A percentile compares a stretch with the other conserved stretches of the same genome.
phyloP scores from a whole-genome alignment of 1,284 basidiomycete genomes.

The Pyrrhoderma lamaoense region DNA sequence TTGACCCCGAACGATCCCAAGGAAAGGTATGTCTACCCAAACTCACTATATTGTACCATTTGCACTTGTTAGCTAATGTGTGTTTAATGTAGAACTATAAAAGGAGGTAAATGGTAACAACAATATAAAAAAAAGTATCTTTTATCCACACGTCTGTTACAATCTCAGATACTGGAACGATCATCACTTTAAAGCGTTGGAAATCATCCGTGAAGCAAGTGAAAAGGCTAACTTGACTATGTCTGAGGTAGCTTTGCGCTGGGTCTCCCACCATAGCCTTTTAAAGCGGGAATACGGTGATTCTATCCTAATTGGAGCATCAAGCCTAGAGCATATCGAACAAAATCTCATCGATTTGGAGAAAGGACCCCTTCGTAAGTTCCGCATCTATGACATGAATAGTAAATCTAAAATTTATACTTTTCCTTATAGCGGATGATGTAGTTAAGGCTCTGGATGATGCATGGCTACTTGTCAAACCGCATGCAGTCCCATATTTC shows the following conservation, averaged over 20 bases:
- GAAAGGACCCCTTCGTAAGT: slow-evolving; percentile 15
- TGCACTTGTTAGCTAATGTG: too few relatives aligned
- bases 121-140: slow-evolving; percentile 7
- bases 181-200: slow-evolving; percentile 24
- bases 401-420: too few relatives aligned
- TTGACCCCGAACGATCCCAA: slow-evolving; percentile 26
- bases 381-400: too few relatives aligned
- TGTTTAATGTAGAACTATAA: too few relatives aligned
- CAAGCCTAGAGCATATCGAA: slow-evolving; percentile 23
- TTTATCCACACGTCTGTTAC: not conserved
- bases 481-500: slow-evolving; percentile 11
- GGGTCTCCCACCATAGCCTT: slow-evolving; percentile 26
- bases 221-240: slow-evolving; percentile 23
- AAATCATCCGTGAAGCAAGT: slow-evolving; percentile 22
- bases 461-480: slow-evolving; percentile 15
- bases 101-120: not conserved
- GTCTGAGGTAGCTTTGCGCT: slow-evolving; percentile 26
- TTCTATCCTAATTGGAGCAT: slow-evolving; percentile 27
- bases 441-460: slow-evolving; percentile 16
- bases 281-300: slow-evolving; percentile 25
- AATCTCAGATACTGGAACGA: slow-evolving; percentile 19
- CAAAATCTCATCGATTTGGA: slow-evolving; percentile 16
- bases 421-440: slow-evolving; percentile 7
- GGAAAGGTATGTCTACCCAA: not conserved
- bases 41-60: too few relatives aligned